A percentile compares a stretch with the other conserved stretches of the same genome.
Evolutionary conservation across 2,329 filamentous ascomycete species (phyloP).

Genomic region (Aspergillus clavatus): DNA sequence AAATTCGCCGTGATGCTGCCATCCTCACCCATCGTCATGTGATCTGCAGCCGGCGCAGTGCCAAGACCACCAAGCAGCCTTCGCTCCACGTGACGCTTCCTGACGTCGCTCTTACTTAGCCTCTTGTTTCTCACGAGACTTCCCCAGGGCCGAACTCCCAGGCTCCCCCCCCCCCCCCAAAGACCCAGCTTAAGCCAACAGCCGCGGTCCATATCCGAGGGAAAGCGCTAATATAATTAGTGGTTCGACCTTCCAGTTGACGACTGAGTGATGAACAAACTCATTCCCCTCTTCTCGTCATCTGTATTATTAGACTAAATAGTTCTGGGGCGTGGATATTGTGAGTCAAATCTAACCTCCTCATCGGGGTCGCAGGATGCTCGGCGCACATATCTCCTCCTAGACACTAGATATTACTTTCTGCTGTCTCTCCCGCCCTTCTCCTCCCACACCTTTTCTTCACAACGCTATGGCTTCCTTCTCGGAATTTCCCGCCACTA

Average conservation of each 20-base stretch:
- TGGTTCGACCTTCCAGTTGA: slow-evolving; percentile 2
- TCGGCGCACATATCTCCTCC: not conserved
- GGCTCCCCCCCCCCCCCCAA: too few relatives aligned
- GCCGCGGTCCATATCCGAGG: slow-evolving; percentile 22
- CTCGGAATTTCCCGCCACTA: slow-evolving; percentile 26
- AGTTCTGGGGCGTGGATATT: not conserved
- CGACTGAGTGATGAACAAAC: slow-evolving; percentile 1
- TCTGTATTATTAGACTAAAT: too few relatives aligned
- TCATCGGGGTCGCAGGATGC: not conserved
- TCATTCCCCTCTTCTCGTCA: not conserved
- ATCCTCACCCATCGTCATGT: not conserved
- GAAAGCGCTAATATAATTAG: slow-evolving; percentile 3
- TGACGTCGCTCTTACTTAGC: not conserved
- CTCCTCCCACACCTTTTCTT: not conserved
- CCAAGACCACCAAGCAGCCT: not conserved
- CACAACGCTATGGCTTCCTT: slow-evolving; percentile 32
- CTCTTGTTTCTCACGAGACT: too few relatives aligned
- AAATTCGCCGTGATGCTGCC: not conserved
- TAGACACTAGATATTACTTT: not conserved
- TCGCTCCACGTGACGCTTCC: not conserved
- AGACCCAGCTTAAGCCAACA: too few relatives aligned
- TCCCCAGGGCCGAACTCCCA: too few relatives aligned
- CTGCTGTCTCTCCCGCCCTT: not conserved
- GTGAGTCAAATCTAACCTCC: not conserved
- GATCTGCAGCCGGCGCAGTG: not conserved